Percentiles rank a stretch among this genome's conserved stretches.
These are phyloP conservation scores for Neopestalotiopsis clavispora DNA, from an alignment of 2,329 filamentous ascomycete species.

Conservation along the genomic window DNA sequence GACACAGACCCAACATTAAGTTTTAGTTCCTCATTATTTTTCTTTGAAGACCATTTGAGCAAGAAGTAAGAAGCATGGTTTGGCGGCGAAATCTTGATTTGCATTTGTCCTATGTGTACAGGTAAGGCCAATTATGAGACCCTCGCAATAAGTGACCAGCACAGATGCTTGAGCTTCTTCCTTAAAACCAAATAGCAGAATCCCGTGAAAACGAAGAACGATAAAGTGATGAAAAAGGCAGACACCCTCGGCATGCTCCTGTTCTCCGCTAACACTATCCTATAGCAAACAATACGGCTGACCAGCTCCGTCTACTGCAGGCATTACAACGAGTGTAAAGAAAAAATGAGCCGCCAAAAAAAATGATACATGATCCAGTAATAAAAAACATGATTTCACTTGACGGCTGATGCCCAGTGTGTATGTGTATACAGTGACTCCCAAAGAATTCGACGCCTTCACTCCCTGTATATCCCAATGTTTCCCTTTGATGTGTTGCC, in stretches of 20 bases:
- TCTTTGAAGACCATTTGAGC: no score
- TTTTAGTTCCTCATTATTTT: no score
- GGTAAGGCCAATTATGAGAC: constrained; percentile 19
- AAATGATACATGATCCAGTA: constrained; percentile 27
- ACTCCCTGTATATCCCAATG: constrained; percentile 23
- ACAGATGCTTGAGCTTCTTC: constrained; percentile 32
- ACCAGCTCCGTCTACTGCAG: constrained; percentile 43
- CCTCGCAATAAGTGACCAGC: constrained; percentile 35
- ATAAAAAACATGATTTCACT: constrained; percentile 27
- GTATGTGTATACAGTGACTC: constrained; percentile 24
- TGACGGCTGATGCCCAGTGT: not conserved
- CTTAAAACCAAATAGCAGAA: constrained; percentile 35
- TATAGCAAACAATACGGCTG: constrained; percentile 36
- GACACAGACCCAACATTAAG: constrained; percentile 26
- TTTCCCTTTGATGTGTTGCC: constrained; percentile 12
- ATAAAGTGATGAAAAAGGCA: constrained; percentile 36
- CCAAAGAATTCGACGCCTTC: constrained; percentile 27
- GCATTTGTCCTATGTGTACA: constrained; percentile 34
- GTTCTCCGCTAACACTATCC: constrained; percentile 24
- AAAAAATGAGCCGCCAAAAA: constrained; percentile 42
- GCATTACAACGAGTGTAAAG: constrained; percentile 60
- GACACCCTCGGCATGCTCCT: constrained; percentile 7
- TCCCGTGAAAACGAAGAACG: constrained; percentile 40
- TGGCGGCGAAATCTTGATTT: constrained; percentile 29
- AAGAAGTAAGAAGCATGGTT: not conserved